A percentile compares a stretch with the other conserved stretches of the same genome.
Conservation (phyloP, 768 basidiomycete genomes). For the Suillus paluster region DNA sequence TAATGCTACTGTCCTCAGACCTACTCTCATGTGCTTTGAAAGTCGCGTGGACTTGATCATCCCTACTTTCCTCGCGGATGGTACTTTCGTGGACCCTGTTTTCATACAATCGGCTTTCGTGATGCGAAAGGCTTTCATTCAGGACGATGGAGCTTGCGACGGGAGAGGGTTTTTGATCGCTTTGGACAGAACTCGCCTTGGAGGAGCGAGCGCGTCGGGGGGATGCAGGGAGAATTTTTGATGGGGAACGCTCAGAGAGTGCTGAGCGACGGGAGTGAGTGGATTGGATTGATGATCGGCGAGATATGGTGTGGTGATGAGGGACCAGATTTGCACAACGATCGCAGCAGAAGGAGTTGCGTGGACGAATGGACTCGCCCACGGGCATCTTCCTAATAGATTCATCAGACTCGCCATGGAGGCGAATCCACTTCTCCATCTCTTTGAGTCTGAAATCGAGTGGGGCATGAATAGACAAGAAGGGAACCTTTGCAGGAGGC, state of each 20-base stretch:
- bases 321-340: conserved; percentile 39
- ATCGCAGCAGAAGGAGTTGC: conserved; percentile 37
- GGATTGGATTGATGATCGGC: conserved; percentile 32
- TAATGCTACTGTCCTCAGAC: conserved; percentile 14
- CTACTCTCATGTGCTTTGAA: conserved; percentile 5
- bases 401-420: conserved; percentile 41
- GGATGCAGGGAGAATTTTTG: conserved; percentile 12
- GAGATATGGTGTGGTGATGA: conserved; percentile 33
- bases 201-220: conserved; percentile 26
- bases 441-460: conserved; percentile 76
- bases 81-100: conserved; percentile 22
- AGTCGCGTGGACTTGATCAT: not conserved
- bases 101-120: conserved; percentile 18
- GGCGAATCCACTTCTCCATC: conserved; percentile 78
- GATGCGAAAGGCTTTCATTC: conserved; percentile 17
- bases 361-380: conserved; percentile 26
- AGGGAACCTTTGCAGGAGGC: conserved; percentile 47
- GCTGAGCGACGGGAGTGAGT: conserved; percentile 26
- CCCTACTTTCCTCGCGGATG: not conserved
- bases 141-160: conserved; percentile 16
- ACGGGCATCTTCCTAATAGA: conserved; percentile 23
- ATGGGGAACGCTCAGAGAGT: conserved; percentile 21
- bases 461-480: conserved; percentile 71
- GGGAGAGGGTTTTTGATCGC: conserved; percentile 14
- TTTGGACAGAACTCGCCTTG: conserved; percentile 10